Base-by-base conservation (phyloP, 495 filamentous ascomycete species). In the Pseudevernia furfuracea region DNA sequence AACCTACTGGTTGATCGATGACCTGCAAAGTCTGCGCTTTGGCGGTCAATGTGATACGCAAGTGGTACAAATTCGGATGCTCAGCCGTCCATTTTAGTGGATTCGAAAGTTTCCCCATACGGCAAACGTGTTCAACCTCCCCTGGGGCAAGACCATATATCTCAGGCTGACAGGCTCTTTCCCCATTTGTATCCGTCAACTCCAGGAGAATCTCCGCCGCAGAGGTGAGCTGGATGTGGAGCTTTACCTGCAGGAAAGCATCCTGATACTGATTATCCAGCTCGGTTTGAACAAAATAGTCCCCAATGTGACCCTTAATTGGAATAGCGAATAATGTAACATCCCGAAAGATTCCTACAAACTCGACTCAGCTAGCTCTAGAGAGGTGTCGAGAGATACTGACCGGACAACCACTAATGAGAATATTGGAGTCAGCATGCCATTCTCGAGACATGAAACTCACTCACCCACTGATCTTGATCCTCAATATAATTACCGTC, bases 71-170 rank as follows among this genome's bases (percentile, higher is more conserved):
- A 55, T 77, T 72, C 0, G 87, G 87, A 1, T 79, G 82, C 69
- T 89, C 87, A 7, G 86, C 86, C 1, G 85, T 87, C 87, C 87
- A 89, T 70, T 85, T 84, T 12, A 69, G 58, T 0, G 83, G 83
- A 37, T 80, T 70, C 11, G 70, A 41, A 59, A 87, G 70, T 3
- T 73, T 56, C 5, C 85, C 67, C 4, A 61, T 69, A 57, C 85
- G 71, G 2, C 52, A 55, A 34, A 74, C 66, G 38, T 62, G 21
- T 7, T 70, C 59, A 32, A 65, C 69, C 17, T 62, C 64, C 9
- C 65, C 66, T 6, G 60, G 41, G 39, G 44, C 48, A 11, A 66
- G 34, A 67, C 60, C 53, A 23, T 30, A 58, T 19, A 34, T 63
- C 28, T 57, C 39, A 44, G 53, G 41, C 38, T 55, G 41, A 36